phyloP scores from a whole-genome alignment of 768 basidiomycete species.

The Macrolepiota albuminosa region DNA sequence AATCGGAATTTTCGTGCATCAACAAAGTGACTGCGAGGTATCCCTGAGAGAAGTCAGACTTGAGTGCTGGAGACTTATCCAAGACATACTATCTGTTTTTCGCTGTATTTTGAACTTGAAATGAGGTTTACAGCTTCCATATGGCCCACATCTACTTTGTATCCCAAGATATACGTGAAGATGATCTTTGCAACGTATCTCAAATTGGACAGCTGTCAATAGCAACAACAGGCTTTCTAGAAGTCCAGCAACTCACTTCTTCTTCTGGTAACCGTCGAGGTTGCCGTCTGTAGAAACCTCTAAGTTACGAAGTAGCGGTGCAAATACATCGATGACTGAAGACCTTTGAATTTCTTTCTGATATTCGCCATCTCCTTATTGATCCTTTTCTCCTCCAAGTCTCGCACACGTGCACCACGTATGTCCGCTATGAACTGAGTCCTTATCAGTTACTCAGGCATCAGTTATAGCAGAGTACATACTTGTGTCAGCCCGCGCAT shows the following conservation, averaged over 20 bases:
- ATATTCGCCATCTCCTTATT: conserved; percentile 99
- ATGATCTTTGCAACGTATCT: conserved; percentile 99
- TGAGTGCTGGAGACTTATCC: conserved; percentile 2
- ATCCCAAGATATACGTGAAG: conserved; percentile 98
- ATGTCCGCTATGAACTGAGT: conserved; percentile 96
- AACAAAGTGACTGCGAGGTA: conserved; percentile 95
- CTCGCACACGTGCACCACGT: conserved; percentile 91
- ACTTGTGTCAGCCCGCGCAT: conserved; percentile 96
- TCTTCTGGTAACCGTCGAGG: conserved; percentile 87
- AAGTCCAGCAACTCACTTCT: conserved; percentile 56
- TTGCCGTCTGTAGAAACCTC: conserved; percentile 58
- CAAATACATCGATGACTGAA: background rate
- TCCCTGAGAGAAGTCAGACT: conserved; percentile 50
- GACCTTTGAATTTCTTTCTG: conserved; percentile 97
- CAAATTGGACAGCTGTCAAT: conserved; percentile 1
- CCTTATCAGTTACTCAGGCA: conserved; percentile 11
- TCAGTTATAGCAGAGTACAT: background rate
- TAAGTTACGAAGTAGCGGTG: background rate
- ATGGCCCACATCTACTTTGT: conserved; percentile 98
- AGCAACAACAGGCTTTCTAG: background rate
- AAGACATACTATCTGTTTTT: conserved; percentile 93
- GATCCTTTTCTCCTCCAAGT: conserved; percentile 97
- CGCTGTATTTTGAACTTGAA: conserved; percentile 91
- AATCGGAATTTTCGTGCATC: conserved; percentile 99
- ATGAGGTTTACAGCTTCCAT: conserved; percentile 99